Base-by-base conservation (phyloP, 2,329 filamentous ascomycete genomes). In the Hymenoscyphus repandus region DNA sequence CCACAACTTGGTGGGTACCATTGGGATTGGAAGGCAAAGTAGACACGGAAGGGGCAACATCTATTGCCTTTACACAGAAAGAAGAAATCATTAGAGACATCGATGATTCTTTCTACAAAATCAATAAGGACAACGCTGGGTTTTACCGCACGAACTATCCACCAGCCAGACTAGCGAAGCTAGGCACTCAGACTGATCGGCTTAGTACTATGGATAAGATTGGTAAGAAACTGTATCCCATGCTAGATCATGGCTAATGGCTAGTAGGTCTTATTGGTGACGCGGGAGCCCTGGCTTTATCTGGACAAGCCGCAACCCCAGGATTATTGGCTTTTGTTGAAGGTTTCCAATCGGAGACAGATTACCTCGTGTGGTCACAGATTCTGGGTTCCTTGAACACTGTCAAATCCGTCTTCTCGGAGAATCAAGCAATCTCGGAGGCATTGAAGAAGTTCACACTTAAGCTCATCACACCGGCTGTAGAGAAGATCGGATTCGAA, bases 131-230 rank as follows among this genome's bases (percentile, higher is more conserved):
- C 49, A 87, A 92, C 52, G 90, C 85, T 46, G 92, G 90, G 22
- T 96, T 88, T 71, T 97, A 95, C 72, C 83, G 91, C 54, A 93
- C 92, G 45, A 95, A 95, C 70, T 95, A 97, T 66, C 90, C 93
- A 5, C 83, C 89, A n/a, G 76, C 82, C 56, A 83, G 92, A 43
- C 78, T 99, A 37, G 80, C 80, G 36, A 90, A 90, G 71, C 82
- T 99, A 20, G 87, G 88, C 51, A 79, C 82, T 47, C 83, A 88
- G 61, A 83, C 90, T 13, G 78, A 88, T 59, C 83, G 83, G 59
- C 77, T 99, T 20, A 88, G 78, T 56, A 83, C 86, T 5, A 83
- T 92, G 66, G 93, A 99, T 72, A 95, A 93, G 74, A 96, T 97
- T 62, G 89, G 90, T 61, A 55, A 43, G 54, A 27, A 1, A 3